Conservation (phyloP, 176 grass and related monocot genomes). For the Panicum miliaceum region DNA sequence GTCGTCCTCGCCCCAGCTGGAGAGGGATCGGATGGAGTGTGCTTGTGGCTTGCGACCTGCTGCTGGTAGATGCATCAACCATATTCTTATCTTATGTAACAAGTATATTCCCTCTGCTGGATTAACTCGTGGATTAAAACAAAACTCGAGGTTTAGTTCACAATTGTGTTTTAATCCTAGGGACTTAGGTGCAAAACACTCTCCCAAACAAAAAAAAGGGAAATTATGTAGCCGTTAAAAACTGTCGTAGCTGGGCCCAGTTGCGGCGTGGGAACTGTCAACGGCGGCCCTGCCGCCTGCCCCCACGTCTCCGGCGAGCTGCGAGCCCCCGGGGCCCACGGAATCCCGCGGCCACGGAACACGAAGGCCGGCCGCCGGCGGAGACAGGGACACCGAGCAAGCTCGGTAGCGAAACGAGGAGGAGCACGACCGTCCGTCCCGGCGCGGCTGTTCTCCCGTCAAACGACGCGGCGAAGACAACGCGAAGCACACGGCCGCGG, state of each 20-base stretch:
- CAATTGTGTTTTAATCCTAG: neutral
- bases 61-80: constrained; percentile 4
- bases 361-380: neutral
- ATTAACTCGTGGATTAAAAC: neutral
- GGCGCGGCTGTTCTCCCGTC: too few species aligned
- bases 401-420: constrained; percentile 6
- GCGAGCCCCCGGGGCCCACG: neutral
- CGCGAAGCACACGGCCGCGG: constrained; percentile 7
- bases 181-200: neutral
- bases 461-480: neutral
- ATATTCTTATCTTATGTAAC: neutral
- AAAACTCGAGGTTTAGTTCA: neutral
- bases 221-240: neutral
- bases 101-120: neutral
- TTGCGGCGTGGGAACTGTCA: neutral
- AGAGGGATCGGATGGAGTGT: neutral
- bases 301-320: neutral
- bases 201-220: neutral
- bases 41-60: neutral
- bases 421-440: neutral
- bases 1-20: constrained; percentile 21
- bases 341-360: neutral
- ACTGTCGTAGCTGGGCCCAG: neutral
- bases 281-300: neutral
- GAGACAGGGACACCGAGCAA: too few species aligned